A percentile compares a stretch with the other conserved stretches of the same genome.
Evolutionary conservation across 495 filamentous ascomycete genomes (phyloP).

Genomic region (Hypoxylon perforatum): DNA sequence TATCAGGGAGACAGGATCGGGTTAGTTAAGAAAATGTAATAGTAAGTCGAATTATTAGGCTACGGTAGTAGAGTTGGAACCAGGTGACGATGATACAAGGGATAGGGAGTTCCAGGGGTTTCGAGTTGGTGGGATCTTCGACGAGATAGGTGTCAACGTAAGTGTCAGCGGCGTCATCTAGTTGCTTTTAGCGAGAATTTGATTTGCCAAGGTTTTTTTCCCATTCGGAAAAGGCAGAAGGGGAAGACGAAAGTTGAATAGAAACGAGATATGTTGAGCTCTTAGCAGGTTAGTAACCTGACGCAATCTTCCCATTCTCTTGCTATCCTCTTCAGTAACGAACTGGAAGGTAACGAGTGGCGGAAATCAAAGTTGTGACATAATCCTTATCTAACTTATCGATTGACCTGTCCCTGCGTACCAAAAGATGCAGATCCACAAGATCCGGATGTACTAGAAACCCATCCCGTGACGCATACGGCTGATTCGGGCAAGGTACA

Average conservation of each 20-base stretch:
- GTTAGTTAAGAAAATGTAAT: constrained; percentile 3
- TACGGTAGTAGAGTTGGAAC: constrained; percentile 2
- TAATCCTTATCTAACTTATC: constrained; percentile 24
- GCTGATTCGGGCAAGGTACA: constrained; percentile 25
- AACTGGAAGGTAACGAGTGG: too few relatives aligned
- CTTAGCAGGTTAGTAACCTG: too few relatives aligned
- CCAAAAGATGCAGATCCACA: constrained; percentile 1
- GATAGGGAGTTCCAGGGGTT: constrained; percentile 16
- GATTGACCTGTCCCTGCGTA: background rate
- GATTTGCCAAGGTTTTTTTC: background rate
- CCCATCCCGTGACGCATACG: constrained; percentile 28
- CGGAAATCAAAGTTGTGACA: constrained; percentile 1
- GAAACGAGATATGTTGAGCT: too few relatives aligned
- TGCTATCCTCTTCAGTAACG: too few relatives aligned
- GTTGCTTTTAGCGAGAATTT: constrained; percentile 2
- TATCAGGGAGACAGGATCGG: background rate
- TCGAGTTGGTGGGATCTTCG: constrained; percentile 32
- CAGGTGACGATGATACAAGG: constrained; percentile 42
- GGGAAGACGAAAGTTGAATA: background rate
- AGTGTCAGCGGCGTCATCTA: constrained; percentile 24
- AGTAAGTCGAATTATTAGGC: constrained; percentile 20
- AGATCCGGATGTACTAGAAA: constrained; percentile 20
- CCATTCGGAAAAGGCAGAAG: background rate
- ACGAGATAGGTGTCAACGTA: constrained; percentile 12
- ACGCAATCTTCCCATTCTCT: too few relatives aligned